Base-by-base conservation (phyloP, 306 rosid species). In the Prosopis cineraria region DNA sequence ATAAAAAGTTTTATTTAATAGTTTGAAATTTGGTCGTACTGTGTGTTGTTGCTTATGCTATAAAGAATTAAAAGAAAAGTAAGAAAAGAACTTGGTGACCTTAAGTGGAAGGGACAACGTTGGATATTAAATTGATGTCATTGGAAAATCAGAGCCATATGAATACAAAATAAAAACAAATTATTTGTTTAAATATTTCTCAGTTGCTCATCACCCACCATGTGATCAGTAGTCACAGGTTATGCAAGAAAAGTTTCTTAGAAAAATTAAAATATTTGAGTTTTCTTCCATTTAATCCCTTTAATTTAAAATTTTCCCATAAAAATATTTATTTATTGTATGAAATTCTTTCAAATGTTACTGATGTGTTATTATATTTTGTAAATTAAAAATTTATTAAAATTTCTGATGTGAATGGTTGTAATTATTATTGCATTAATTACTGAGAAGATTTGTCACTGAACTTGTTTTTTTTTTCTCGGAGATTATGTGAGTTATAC, bases 41-140 rank as follows among this genome's bases (percentile, higher is more conserved):
- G 93, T 89, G 93, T 91, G 88, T 63, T 82, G 86, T 24, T 30
- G 82, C 75, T 85, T 86, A 84, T 75, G 70, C 59, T 34, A 74
- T 76, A 78, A 88, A 85, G 63, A 80, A 85, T 78, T 76, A 77
- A 81, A 78, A 75, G 20, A 79, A 73, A 63, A 70, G 64, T 76
- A 84, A 80, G 66, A 70, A 85, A 78, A 73, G 45, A 29, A 29
- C 11, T 62, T 41, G 20, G 72, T 86, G 90, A 88, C 90, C 85
- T 84, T 90, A 73, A 79, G 82, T 85, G 90, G 86, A 87, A 85
- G 90, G 80, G 87, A 85, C 90, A 87, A 75, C 80, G 64, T 68
- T 67, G 50, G 68, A 45, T 84, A 71, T 79, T 84, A 62, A 90
- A 88, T 80, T 82, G 50, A 33, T 81, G 52, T 84, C 44, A 71